These are phyloP conservation scores for Canna indica DNA, from an alignment of 176 grass and related monocot species.

Conservation along the genomic window DNA sequence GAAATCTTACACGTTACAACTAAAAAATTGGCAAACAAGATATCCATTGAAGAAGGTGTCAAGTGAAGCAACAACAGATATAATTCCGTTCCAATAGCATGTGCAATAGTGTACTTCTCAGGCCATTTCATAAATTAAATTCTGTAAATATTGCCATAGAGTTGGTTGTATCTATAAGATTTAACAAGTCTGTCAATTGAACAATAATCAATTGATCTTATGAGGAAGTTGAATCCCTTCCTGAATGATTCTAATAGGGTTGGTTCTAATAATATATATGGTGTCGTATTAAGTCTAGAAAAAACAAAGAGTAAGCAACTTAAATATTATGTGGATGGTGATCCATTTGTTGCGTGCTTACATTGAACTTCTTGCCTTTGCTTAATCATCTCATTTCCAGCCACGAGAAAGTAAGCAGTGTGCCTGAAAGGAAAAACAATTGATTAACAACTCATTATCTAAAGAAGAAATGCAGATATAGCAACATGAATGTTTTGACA, in stretches of 20 bases:
- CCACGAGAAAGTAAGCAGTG: conserved; percentile 84
- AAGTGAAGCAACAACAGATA: too few species aligned
- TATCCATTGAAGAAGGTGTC: too few species aligned
- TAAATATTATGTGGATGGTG: background rate
- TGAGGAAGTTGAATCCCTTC: background rate
- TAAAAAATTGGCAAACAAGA: too few species aligned
- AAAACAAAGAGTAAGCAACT: background rate
- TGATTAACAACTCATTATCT: background rate
- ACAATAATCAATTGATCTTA: background rate
- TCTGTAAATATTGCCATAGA: background rate
- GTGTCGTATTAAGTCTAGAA: background rate
- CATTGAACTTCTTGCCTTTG: conserved; percentile 31
- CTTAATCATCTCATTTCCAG: conserved; percentile 79
- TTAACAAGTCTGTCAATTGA: background rate
- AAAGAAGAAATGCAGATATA: background rate
- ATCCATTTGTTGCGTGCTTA: background rate
- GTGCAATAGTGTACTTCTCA: background rate
- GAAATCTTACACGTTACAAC: too few species aligned
- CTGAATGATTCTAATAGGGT: background rate
- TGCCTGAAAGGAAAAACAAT: conserved; percentile 43
- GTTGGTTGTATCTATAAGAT: background rate
- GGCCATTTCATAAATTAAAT: background rate
- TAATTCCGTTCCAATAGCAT: background rate
- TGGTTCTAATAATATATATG: background rate
- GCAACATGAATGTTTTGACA: background rate